Evolutionary conservation across 371 early-diverging fungal species (phyloP).

Genomic region (Zopfochytrium polystomum): DNA sequence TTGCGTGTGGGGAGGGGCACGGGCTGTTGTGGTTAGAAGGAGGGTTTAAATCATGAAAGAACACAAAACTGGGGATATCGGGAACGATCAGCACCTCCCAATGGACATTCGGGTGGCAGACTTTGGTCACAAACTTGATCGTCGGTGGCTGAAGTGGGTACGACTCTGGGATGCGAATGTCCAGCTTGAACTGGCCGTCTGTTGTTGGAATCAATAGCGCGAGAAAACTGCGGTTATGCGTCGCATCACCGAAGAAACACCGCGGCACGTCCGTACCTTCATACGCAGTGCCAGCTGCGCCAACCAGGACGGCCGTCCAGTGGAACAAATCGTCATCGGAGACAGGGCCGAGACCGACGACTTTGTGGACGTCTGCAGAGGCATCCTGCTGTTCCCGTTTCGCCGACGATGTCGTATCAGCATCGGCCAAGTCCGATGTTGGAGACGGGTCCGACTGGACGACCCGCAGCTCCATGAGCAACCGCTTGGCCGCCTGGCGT

Average conservation of each 20-base stretch:
- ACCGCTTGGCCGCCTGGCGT: conserved; percentile 36
- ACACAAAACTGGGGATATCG: background rate
- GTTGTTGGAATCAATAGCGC: conserved; percentile 4
- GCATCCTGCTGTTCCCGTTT: too few relatives aligned
- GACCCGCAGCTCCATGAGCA: conserved; percentile 52
- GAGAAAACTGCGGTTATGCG: conserved; percentile 22
- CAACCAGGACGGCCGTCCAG: conserved; percentile 82
- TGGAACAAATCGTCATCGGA: conserved; percentile 75
- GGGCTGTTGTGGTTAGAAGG: too few relatives aligned
- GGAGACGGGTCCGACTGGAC: too few relatives aligned
- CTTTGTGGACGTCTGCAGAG: conserved; percentile 28
- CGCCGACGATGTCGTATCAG: too few relatives aligned
- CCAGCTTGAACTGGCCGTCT: conserved; percentile 55
- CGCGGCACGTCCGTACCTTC: conserved; percentile 51
- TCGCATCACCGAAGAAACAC: conserved; percentile 4
- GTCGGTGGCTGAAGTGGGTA: conserved; percentile 66
- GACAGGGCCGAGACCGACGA: conserved; percentile 52
- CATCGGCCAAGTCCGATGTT: too few relatives aligned
- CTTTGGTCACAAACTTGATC: conserved; percentile 43
- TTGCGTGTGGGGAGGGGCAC: background rate
- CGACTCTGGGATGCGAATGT: conserved; percentile 52
- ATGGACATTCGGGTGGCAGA: conserved; percentile 57
- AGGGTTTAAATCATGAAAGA: background rate
- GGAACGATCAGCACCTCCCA: conserved; percentile 35
- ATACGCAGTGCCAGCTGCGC: conserved; percentile 70